Evolutionary conservation across 306 rosid genomes (phyloP), one percentile per base, ranked within the genome.

Genomic region (Dryas alaskensis): DNA sequence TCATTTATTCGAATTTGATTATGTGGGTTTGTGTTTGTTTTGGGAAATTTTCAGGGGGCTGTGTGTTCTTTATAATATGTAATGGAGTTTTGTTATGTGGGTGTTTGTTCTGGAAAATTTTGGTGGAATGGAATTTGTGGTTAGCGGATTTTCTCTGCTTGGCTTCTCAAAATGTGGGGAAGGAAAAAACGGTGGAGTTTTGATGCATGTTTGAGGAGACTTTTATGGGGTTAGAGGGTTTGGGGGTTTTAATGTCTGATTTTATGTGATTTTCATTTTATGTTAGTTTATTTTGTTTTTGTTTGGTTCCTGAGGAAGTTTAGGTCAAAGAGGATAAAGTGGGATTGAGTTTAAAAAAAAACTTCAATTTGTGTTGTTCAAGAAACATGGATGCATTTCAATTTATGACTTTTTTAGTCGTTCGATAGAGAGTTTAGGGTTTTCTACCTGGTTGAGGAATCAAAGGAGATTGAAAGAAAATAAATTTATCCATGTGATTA

Each of bases 251-350:
- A 8, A 22, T 19, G 44, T 37, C 47, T 27, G 16, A 19, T 8
- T 9, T n/a, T 31, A 31, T 42, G 12, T 67, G 2, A 9, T 43
- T 31, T 16, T 16, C 14, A 16, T 27, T 2, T 66, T 14, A 19
- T 10, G 17, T 46, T 48, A 7, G 22, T 57, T 50, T 50, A 10
- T 31, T 50, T 2, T 27, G 2, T 44, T 73, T 39, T 5, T 50
- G 11, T 58, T 69, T 12, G 57, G 75, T 46, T 69, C 17, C 58
- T 64, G 13, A 22, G 63, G 58, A 27, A n/a, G 52, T 7, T 27
- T 5, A 7, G 25, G 40, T 8, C 1, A 45, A 7, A 50, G 48
- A 25, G 37, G 46, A 37, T 69, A 49, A 68, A 46, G 45, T 49
- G 46, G 46, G 10, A 22, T 14, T 47, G 72, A 67, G 72, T 48